Percentiles rank a stretch among this genome's conserved stretches.
Conservation (phyloP, 768 basidiomycete species). For the Sporobolomyces pararoseus region DNA sequence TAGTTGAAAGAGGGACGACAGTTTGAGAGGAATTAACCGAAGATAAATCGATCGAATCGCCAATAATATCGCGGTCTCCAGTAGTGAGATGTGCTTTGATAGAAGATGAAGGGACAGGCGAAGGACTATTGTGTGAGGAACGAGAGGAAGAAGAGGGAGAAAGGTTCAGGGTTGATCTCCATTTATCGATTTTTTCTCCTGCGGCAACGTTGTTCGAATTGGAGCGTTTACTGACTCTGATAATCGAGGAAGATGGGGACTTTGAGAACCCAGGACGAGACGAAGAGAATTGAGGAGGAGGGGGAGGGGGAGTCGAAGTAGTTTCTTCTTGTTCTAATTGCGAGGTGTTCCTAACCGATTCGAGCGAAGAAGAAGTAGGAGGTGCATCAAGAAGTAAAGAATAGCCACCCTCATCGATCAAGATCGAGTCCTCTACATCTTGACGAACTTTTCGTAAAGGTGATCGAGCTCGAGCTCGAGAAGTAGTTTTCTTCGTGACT, state of each 20-base stretch:
- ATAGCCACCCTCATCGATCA: constrained; percentile 8
- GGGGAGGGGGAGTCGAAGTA: constrained; percentile 8
- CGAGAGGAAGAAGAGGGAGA: background rate
- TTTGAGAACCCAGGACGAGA: background rate
- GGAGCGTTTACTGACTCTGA: background rate
- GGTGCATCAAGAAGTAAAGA: constrained; percentile 19
- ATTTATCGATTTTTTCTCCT: constrained; percentile 7
- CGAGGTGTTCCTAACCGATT: no score
- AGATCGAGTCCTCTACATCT: constrained; percentile 14
- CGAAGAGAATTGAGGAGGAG: background rate
- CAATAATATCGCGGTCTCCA: no score
- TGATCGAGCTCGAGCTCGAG: background rate
- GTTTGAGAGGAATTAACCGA: constrained; percentile 17
- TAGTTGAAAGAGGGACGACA: background rate
- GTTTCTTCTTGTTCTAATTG: background rate
- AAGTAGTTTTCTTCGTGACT: no score
- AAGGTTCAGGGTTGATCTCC: background rate
- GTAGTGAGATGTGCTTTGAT: no score
- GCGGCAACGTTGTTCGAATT: background rate
- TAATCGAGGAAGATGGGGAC: background rate
- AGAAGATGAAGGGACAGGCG: background rate
- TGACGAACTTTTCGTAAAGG: background rate
- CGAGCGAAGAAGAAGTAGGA: background rate
- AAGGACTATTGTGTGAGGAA: background rate
- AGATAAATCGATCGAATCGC: background rate